phyloP scores from a whole-genome alignment of 108 stramenopile species.

The Bacterosira constricta region DNA sequence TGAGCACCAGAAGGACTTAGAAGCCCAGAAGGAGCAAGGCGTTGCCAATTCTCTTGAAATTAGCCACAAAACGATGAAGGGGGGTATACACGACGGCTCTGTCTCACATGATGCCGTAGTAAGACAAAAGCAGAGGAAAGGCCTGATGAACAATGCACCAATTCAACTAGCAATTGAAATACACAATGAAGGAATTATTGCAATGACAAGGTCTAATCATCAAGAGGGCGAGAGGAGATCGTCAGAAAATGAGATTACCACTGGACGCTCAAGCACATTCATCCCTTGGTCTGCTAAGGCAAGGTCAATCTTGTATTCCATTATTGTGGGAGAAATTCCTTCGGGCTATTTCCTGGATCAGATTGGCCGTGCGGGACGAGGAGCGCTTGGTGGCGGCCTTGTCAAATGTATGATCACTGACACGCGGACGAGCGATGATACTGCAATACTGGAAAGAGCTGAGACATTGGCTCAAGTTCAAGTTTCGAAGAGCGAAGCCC shows the following conservation, averaged over 20 bases:
- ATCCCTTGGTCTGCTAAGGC: constrained; percentile 71
- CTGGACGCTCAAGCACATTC: constrained; percentile 33
- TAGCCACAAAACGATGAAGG: too few relatives aligned
- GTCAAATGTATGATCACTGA: constrained; percentile 73
- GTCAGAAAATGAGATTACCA: constrained; percentile 10
- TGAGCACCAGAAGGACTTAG: not conserved
- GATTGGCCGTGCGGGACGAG: constrained; percentile 40
- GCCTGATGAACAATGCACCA: constrained; percentile 51
- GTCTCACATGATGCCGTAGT: constrained; percentile 45
- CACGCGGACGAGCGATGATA: constrained; percentile 65
- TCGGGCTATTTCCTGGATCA: constrained; percentile 19
- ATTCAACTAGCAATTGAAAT: constrained; percentile 73
- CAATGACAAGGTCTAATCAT: constrained; percentile 28
- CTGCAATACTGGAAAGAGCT: constrained; percentile 55
- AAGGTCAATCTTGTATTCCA: constrained; percentile 50
- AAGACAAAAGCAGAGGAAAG: constrained; percentile 76
- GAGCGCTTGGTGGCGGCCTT: constrained; percentile 56
- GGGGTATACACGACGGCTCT: constrained; percentile 3
- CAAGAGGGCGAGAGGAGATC: constrained; percentile 10
- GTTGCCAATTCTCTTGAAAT: too few relatives aligned
- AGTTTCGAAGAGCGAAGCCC: not conserved
- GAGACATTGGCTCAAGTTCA: constrained; percentile 24
- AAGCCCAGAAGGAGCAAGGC: not conserved
- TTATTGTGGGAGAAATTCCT: constrained; percentile 76
- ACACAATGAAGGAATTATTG: constrained; percentile 83